Evolutionary conservation across 2,329 filamentous ascomycete genomes (phyloP).

Genomic region (Pezizomycotina sp.): DNA sequence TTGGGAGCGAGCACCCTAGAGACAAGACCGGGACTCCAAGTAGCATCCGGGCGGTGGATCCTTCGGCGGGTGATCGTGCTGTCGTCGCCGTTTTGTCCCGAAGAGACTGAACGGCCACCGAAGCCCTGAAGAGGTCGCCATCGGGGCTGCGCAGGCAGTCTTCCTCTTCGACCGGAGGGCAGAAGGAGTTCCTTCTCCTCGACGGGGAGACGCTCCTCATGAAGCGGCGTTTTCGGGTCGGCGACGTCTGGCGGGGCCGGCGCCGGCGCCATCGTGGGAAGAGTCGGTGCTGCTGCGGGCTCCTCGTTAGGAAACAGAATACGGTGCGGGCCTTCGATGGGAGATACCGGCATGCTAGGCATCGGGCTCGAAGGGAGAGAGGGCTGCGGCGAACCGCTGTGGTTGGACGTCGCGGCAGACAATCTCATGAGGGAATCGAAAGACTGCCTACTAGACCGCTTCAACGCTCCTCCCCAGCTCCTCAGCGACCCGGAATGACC

Average conservation of each 20-base stretch:
- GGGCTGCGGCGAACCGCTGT: too few relatives aligned
- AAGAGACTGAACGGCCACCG: constrained; percentile 15
- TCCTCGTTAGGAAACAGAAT: too few relatives aligned
- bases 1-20: constrained; percentile 15
- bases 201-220: constrained; percentile 7
- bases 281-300: constrained; percentile 8
- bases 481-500: constrained; percentile 14
- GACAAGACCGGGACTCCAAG: constrained; percentile 2
- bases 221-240: constrained; percentile 8
- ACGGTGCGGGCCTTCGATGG: constrained; percentile 13
- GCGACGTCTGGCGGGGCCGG: constrained; percentile 9
- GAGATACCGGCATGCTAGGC: constrained; percentile 18
- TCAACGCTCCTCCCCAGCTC: constrained; percentile 18
- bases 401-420: constrained; percentile 14
- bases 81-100: constrained; percentile 18
- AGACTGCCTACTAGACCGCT: constrained; percentile 18
- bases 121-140: constrained; percentile 20
- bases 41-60: constrained; percentile 13
- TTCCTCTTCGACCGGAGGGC: constrained; percentile 1
- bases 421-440: constrained; percentile 20
- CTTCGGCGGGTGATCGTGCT: constrained; percentile 19
- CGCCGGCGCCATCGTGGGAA: constrained; percentile 11
- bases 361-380: constrained; percentile 17
- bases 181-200: not conserved
- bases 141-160: constrained; percentile 23